Evolutionary conservation across 116 monocot species (phyloP), one percentile per base, ranked within the genome.

Genomic region (Phalaenopsis hybrid): DNA sequence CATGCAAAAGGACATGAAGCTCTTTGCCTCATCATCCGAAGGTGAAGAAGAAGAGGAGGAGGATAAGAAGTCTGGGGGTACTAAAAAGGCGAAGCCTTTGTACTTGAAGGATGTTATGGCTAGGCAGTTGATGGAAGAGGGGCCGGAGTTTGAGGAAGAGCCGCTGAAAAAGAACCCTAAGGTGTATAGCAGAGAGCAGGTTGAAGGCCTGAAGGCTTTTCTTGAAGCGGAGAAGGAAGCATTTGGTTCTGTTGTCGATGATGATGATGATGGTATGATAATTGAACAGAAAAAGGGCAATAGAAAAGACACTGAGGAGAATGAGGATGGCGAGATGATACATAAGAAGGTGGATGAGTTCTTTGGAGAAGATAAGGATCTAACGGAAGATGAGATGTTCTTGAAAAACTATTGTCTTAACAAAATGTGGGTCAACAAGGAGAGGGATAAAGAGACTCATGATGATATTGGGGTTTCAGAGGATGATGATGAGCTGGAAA

Each of bases 31-130:
- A 6, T 50, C 83, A 20, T 86, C 84, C 5, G 88, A 87, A 20
- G 89, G 86, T 0, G 89, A 88, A 9, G 88, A 86, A 28, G 28
- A 28, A 28, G 28, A 28, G 28, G 28, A 28, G 28, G 28, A 28
- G 28, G 28, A 28, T 28, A 77, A 86, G 74, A 83, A 63, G 74
- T 21, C 28, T 12, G 82, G 74, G 76, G 74, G 33, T 15, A 28
- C 20, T 51, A 90, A 88, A 82, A 96, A 90, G 85, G 92, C 89
- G 86, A 86, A 81, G 79, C 90, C 94, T 75, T 37, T 94, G 88
- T 96, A 92, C 76, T 58, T 96, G 72, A 96, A 94, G 81, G 96
- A 96, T 41, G 91, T 91, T 10, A 87, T 74, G 11, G 92, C 94
- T 11, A 85, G 85, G 86, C 88, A 88, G 44, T 80, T 94, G 86